Conservation (phyloP, 129 eudicot genomes). For the Flaveria robusta region DNA sequence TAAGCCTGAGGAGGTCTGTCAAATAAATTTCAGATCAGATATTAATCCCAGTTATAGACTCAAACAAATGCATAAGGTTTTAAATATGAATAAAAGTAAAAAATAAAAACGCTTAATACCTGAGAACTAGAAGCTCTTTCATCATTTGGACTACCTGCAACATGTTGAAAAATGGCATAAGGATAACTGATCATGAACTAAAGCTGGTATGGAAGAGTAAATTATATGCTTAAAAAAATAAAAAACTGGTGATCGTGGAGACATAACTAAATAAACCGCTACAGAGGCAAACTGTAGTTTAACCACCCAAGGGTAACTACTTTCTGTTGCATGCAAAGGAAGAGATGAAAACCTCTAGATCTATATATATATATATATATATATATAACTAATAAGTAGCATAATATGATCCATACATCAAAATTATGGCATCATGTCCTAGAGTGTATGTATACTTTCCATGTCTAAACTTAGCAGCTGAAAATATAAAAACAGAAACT, state of each 20-base stretch:
- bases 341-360: too few relatives aligned
- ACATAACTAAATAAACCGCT: neutral
- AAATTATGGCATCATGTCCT: slow-evolving; percentile 20
- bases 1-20: neutral
- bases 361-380: neutral
- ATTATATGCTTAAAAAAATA: neutral
- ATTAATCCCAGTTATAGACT: slow-evolving; percentile 15
- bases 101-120: slow-evolving; percentile 41
- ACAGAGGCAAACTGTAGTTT: neutral
- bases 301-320: neutral
- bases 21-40: neutral
- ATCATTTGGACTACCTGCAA: slow-evolving; percentile 59
- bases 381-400: slow-evolving; percentile 4
- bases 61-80: slow-evolving; percentile 10
- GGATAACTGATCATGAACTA: slow-evolving; percentile 9
- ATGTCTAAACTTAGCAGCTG: slow-evolving; percentile 27
- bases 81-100: neutral
- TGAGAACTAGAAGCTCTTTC: slow-evolving; percentile 52
- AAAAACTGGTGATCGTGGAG: neutral
- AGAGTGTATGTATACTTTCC: slow-evolving; percentile 13
- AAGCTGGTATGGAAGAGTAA: neutral
- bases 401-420: slow-evolving; percentile 20
- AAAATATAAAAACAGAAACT: slow-evolving; percentile 39
- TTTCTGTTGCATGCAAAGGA: neutral
- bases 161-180: slow-evolving; percentile 22